Evolutionary conservation across 1,284 basidiomycete genomes (phyloP).

Genomic region (Thecaphora thlaspeos): DNA sequence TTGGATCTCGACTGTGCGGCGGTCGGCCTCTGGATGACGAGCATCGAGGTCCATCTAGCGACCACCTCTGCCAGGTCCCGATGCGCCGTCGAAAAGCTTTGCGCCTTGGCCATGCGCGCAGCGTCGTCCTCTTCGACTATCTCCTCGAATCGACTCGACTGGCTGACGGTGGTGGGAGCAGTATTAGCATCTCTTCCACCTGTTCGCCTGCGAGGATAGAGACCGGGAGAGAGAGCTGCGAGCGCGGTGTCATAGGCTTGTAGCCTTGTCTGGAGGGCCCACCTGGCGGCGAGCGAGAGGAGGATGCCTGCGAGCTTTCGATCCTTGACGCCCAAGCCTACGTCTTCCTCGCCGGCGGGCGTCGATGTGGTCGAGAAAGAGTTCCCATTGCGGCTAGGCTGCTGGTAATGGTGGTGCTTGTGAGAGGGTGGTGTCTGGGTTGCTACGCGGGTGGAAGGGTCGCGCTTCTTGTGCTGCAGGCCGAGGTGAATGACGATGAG

Average conservation of each 20-base stretch:
- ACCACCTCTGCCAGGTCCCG: slow-evolving; percentile 8
- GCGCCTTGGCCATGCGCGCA: slow-evolving; percentile 3
- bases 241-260: slow-evolving; percentile 20
- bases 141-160: slow-evolving; percentile 29
- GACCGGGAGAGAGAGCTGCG: slow-evolving; percentile 10
- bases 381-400: too few relatives aligned
- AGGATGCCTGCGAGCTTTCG: slow-evolving; percentile 28
- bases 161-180: slow-evolving; percentile 1
- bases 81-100: slow-evolving; percentile 8
- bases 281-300: slow-evolving; percentile 19
- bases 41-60: slow-evolving; percentile 8
- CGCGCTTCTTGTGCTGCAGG: slow-evolving; percentile 17
- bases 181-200: not conserved
- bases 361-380: not conserved
- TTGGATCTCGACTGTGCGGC: too few relatives aligned
- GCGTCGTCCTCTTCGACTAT: slow-evolving; percentile 20
- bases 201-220: not conserved
- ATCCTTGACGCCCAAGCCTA: slow-evolving; percentile 29
- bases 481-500: slow-evolving; percentile 14
- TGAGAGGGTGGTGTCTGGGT: too few relatives aligned
- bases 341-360: slow-evolving; percentile 15
- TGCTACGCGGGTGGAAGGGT: slow-evolving; percentile 11
- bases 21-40: slow-evolving; percentile 2
- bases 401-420: too few relatives aligned
- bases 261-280: slow-evolving; percentile 20